These are phyloP conservation scores for Cyclotella choctawhatcheeana DNA, from an alignment of 108 stramenopile genomes.

Conservation along the genomic window DNA sequence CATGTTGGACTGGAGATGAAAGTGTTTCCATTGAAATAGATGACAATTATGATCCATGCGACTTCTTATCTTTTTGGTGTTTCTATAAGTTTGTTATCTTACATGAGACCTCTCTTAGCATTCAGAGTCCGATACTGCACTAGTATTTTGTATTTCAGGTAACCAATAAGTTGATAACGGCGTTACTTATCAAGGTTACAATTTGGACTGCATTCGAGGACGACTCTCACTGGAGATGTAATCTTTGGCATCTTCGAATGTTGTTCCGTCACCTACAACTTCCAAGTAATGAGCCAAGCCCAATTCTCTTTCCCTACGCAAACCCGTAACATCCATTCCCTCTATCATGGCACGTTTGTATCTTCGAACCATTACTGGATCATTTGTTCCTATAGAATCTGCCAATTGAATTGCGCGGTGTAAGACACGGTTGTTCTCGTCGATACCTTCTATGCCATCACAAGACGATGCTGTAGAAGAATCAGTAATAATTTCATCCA, in stretches of 20 bases:
- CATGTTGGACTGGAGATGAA: too few species aligned
- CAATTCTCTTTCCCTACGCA: slow-evolving; percentile 55
- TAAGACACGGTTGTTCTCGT: slow-evolving; percentile 21
- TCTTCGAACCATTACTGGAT: slow-evolving; percentile 52
- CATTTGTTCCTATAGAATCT: slow-evolving; percentile 48
- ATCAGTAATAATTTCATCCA: slow-evolving; percentile 54
- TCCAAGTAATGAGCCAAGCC: slow-evolving; percentile 63
- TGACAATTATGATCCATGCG: too few species aligned
- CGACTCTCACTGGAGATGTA: slow-evolving; percentile 48
- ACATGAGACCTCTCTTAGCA: too few species aligned
- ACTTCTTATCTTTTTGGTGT: neutral
- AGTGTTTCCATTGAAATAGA: too few species aligned
- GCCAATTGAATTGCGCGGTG: slow-evolving; percentile 57
- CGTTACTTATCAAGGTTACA: too few species aligned
- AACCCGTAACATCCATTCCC: slow-evolving; percentile 45
- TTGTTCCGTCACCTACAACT: slow-evolving; percentile 54
- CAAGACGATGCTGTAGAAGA: neutral
- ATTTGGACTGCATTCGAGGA: slow-evolving; percentile 41
- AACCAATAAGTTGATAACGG: too few species aligned
- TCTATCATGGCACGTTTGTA: slow-evolving; percentile 65
- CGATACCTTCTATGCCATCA: neutral
- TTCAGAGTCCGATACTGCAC: too few species aligned
- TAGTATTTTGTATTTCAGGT: too few species aligned
- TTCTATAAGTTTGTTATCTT: neutral
- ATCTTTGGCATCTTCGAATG: slow-evolving; percentile 57